Evolutionary conservation across 345 rosid species (phyloP).

Genomic region (Adansonia digitata): DNA sequence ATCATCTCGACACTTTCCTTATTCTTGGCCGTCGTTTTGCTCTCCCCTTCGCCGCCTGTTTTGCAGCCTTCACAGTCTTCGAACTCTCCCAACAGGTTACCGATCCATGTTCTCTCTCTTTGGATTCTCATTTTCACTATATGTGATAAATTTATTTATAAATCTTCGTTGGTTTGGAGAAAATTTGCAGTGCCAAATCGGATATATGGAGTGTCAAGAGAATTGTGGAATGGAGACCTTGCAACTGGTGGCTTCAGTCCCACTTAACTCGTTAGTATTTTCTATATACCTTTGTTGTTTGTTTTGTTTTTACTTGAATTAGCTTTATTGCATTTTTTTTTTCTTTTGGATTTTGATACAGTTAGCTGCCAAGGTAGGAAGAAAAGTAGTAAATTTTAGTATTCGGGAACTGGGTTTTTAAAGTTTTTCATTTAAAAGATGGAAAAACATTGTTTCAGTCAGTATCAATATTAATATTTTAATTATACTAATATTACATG

Average conservation of each 20-base stretch:
- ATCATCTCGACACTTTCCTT: conserved; percentile 54
- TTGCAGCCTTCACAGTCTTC: conserved; percentile 17
- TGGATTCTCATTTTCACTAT: not conserved
- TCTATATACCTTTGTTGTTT: not conserved
- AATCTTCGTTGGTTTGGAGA: conserved; percentile 2
- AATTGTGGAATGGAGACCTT: conserved; percentile 82
- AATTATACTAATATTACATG: not conserved
- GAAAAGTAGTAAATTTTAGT: not conserved
- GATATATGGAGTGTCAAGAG: conserved; percentile 84
- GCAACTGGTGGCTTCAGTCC: conserved; percentile 88
- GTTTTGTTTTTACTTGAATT: not conserved
- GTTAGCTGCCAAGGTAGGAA: not conserved
- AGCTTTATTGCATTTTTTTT: not conserved
- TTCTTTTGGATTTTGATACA: not conserved
- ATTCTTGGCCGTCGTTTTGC: conserved; percentile 47
- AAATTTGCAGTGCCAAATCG: conserved; percentile 29
- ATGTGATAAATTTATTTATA: not conserved
- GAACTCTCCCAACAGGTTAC: not conserved
- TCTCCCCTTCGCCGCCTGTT: conserved; percentile 45
- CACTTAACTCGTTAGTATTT: conserved; percentile 49
- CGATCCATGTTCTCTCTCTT: not conserved
- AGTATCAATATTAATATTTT: not conserved
- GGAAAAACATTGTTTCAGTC: not conserved
- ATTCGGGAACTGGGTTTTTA: not conserved
- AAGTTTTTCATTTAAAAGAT: not conserved